phyloP scores from a whole-genome alignment of 2,329 filamentous ascomycete species.

The Alternaria brassicae region DNA sequence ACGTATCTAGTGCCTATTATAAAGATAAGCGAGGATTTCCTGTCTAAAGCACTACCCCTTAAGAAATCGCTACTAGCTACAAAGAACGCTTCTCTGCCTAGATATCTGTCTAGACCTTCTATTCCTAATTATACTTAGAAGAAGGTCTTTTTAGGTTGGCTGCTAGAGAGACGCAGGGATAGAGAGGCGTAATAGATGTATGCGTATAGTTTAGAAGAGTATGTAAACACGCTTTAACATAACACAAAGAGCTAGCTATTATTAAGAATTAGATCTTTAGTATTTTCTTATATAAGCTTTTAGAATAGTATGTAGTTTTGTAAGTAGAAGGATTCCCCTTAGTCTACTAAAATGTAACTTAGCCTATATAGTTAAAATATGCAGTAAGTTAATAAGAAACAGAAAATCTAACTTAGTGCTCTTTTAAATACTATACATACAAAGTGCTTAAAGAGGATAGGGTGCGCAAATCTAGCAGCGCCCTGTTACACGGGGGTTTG shows the following conservation, averaged over 20 bases:
- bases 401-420: neutral
- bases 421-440: neutral
- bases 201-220: neutral
- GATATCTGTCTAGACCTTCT: conserved; percentile 14
- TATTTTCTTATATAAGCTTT: conserved; percentile 1
- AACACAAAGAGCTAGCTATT: neutral
- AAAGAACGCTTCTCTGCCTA: conserved; percentile 7
- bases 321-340: neutral
- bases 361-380: neutral
- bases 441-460: neutral
- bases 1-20: conserved; percentile 17
- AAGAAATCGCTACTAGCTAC: conserved; percentile 6
- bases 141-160: conserved; percentile 16
- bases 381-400: neutral
- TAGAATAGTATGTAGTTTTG: neutral
- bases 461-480: neutral
- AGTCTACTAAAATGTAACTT: neutral
- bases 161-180: conserved; percentile 9
- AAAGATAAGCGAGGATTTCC: conserved; percentile 11
- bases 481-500: no score
- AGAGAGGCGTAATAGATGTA: neutral
- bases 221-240: neutral
- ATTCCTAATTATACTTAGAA: conserved; percentile 20
- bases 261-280: neutral
- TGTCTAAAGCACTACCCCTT: neutral